Conservation (phyloP, 805 yeast genomes). For the Jamesozyma spencerorum region DNA sequence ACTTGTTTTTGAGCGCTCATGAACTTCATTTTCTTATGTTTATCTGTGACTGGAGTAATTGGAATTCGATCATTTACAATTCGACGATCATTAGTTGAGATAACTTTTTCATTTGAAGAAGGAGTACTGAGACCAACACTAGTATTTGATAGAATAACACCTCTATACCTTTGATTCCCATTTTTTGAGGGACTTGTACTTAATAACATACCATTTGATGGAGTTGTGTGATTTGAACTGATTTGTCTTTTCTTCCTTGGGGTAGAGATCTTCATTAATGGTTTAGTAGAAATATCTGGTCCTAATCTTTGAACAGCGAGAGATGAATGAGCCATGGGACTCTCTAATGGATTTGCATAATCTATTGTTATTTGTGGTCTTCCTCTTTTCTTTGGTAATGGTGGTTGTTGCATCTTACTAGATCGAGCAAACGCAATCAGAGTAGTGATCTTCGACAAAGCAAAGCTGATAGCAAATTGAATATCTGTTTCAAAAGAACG, state of each 20-base stretch:
- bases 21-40: not conserved
- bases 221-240: constrained; percentile 1
- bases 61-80: not conserved
- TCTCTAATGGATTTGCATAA: constrained; percentile 28
- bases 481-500: too few relatives aligned
- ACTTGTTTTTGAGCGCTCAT: not conserved
- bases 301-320: constrained; percentile 25
- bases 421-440: too few relatives aligned
- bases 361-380: constrained; percentile 30
- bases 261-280: constrained; percentile 28
- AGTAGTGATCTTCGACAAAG: too few relatives aligned
- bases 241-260: constrained; percentile 11
- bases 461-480: too few relatives aligned
- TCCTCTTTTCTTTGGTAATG: constrained; percentile 23
- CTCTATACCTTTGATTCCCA: constrained; percentile 16
- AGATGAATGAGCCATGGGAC: constrained; percentile 32
- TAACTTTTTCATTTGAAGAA: not conserved
- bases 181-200: not conserved
- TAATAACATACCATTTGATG: not conserved
- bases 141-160: constrained; percentile 15
- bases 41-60: constrained; percentile 2
- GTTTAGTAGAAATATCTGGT: constrained; percentile 23
- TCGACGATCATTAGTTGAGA: too few relatives aligned
- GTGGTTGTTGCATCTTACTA: not conserved
- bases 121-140: too few relatives aligned